Evolutionary conservation across 331 rosid genomes (phyloP), one percentile per base, ranked within the genome.

Genomic region (Malus hybrid): DNA sequence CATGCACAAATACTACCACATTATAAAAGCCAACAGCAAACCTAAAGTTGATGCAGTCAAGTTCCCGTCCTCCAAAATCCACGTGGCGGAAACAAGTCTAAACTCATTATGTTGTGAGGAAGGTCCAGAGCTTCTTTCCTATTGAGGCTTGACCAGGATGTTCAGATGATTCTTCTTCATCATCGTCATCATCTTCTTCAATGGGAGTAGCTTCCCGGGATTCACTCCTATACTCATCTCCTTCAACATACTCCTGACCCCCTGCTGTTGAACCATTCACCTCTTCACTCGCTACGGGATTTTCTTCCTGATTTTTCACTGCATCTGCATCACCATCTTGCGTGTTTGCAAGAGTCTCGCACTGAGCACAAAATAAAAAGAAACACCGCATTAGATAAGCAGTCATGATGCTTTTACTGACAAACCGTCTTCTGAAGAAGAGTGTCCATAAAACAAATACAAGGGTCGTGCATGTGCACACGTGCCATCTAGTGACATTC

Each of bases 71-170:
- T 44, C 50, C 66, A 75, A 52, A 74, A 77, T 39, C 86, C 77
- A 54, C 63, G 34, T 14, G 74, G 62, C 33, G n/a, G 33, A 67
- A 20, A 44, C 46, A 77, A 57, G 73, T 75, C 65, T 75, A 28
- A 12, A 65, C 39, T 52, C 0, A 69, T 81, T 79, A 94, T 73
- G 99, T 92, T 59, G 97, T 94, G 18, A 94, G 32, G 73, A 94
- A 94, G 44, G 80, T 87, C 99, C 97, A 94, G 0, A 92, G 86
- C 84, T 90, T 94, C 88, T 94, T 92, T 67, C 97, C 88, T 31
- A 94, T 83, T n/a, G 99, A 92, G 79, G 81, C 91, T 89, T 92
- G 90, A 29, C 93, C 99, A 1, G 97, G 97, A 31, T 84, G 93
- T 68, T 24, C 87, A 44, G 80, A 73, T 55, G 86, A 91, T 61